Evolutionary conservation across 108 stramenopile genomes (phyloP), one percentile per base, ranked within the genome.

Genomic region (Conticribra weissflogii): DNA sequence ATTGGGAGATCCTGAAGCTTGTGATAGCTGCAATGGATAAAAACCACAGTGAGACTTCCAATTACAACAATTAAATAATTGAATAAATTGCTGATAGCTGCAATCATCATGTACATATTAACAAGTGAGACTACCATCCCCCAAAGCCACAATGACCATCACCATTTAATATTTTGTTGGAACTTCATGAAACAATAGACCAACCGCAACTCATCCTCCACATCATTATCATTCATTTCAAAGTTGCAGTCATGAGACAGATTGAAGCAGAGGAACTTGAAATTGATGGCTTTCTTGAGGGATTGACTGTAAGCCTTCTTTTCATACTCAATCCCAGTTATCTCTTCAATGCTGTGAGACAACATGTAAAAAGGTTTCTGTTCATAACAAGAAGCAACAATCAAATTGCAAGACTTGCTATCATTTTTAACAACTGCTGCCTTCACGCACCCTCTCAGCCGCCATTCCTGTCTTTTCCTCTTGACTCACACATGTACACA

Each of bases 171-270:
- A 59, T 59, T 59, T 17, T 24, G 9, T 18, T 59, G 57, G n/a
- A 59, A 59, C 17, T 17, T 12, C 57, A 59, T 59, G 18, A 59
- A 14, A 18, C 57, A 24, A n/a, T 59, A 59, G 34, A 59, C 57
- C 57, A 59, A 41, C 27, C 57, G 57, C 16, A n/a, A 36, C 23
- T 59, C 23, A 17, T 59, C 34, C 3, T 12, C 57, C 17, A 59
- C 34, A n/a, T 59, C 57, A 41, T 59, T 59, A 22, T 25, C 57
- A 17, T 59, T 59, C 57, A 59, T 59, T 24, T 59, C 57, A 41
- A 59, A 59, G 18, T 59, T 59, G n/a, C 28, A 59, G 4, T 59
- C n/a, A 17, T 59, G 22, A 4, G 57, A 51, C 18, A 51, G 50
- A 16, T 3, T 9, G 36, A 41, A 41, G 5, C 36, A 41, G 12